phyloP scores from a whole-genome alignment of 495 filamentous ascomycete genomes.

The Chaetomidium leptoderma region DNA sequence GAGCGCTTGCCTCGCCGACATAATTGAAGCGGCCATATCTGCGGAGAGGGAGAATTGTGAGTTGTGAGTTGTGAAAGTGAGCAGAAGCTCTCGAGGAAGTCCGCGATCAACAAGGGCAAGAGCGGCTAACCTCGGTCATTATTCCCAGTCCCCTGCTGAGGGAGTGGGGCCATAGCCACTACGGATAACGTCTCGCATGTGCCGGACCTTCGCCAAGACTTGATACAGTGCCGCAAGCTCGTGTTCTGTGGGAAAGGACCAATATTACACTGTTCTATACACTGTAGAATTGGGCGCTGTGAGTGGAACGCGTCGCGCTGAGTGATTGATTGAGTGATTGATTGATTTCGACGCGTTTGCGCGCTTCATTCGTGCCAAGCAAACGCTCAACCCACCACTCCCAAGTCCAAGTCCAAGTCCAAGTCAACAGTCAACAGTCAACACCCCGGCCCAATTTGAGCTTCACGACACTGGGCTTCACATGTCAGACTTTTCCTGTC shows the following conservation, averaged over 20 bases:
- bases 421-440: not conserved
- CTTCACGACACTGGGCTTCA: not conserved
- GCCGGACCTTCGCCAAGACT: not conserved
- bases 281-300: not conserved
- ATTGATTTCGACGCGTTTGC: constrained; percentile 14
- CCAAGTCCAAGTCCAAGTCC: too few species aligned
- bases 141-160: not conserved
- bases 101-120: constrained; percentile 1
- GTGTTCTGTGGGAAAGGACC: not conserved
- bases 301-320: constrained; percentile 8
- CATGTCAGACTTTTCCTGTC: not conserved
- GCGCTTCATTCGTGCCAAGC: not conserved
- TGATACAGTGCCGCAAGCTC: not conserved
- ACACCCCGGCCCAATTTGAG: not conserved
- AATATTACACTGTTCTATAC: not conserved
- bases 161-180: not conserved
- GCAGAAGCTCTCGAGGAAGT: not conserved
- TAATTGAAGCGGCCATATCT: constrained; percentile 33
- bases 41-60: constrained; percentile 1
- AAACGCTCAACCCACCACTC: not conserved
- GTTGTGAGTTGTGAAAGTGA: constrained; percentile 8
- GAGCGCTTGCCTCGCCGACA: constrained; percentile 31
- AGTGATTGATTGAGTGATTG: not conserved
- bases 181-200: not conserved
- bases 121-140: constrained; percentile 43